Conservation (phyloP, 1,139 yeast genomes). For the Debaryomyces psychrophilus region DNA sequence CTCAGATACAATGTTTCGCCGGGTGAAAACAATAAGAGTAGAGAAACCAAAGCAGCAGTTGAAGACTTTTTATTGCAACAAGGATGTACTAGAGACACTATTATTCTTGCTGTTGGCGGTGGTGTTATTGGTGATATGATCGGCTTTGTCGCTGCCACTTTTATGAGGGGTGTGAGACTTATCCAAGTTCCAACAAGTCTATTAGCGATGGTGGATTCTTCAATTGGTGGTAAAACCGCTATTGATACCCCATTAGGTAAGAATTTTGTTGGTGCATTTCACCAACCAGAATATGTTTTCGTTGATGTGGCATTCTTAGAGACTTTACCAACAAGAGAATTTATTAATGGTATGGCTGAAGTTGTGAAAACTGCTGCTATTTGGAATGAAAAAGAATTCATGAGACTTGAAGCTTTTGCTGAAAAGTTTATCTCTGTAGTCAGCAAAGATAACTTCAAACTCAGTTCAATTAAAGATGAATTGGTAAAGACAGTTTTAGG, state of each 20-base stretch:
- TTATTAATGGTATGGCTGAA: constrained; percentile 98
- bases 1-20: constrained; percentile 81
- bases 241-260: constrained; percentile 98
- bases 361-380: constrained; percentile 98
- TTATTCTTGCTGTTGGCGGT: constrained; percentile 94
- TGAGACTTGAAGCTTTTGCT: constrained; percentile 78
- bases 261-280: constrained; percentile 95
- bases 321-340: constrained; percentile 89
- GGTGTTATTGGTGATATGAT: constrained; percentile 99
- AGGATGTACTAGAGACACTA: constrained; percentile 96
- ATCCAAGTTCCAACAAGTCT: constrained; percentile 94
- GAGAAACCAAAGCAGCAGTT: constrained; percentile 88
- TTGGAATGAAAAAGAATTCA: constrained; percentile 90
- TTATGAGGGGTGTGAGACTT: constrained; percentile 97
- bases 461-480: constrained; percentile 69
- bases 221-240: constrained; percentile 98
- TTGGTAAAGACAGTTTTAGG: constrained; percentile 80
- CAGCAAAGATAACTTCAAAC: constrained; percentile 49
- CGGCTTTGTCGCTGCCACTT: constrained; percentile 97
- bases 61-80: constrained; percentile 85
- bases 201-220: constrained; percentile 96
- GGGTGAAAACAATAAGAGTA: constrained; percentile 88
- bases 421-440: constrained; percentile 66
- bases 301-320: constrained; percentile 87
- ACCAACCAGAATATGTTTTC: constrained; percentile 91